These are phyloP conservation scores for Pseudoturritis turrita DNA, from an alignment of 345 rosid genomes.

Conservation along the genomic window DNA sequence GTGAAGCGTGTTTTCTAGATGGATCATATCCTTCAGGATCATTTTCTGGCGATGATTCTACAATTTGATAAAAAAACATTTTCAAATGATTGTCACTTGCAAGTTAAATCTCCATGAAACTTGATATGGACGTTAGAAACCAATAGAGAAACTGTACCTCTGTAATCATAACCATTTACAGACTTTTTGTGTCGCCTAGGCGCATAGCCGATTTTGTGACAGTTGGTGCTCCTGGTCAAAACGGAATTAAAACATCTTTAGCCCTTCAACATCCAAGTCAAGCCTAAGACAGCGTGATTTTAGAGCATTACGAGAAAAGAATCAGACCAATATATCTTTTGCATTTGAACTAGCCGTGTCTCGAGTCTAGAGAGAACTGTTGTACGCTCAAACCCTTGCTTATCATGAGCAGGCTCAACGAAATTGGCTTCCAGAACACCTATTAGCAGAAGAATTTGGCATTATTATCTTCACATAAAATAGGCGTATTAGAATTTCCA, in stretches of 20 bases:
- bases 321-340: slow-evolving; percentile 76
- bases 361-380: slow-evolving; percentile 88
- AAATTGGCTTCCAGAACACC: slow-evolving; percentile 95
- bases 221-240: slow-evolving; percentile 46
- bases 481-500: neutral
- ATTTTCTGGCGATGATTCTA: slow-evolving; percentile 49
- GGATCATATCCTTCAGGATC: slow-evolving; percentile 21
- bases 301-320: neutral
- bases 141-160: slow-evolving; percentile 36
- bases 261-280: slow-evolving; percentile 3
- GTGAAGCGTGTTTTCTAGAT: neutral
- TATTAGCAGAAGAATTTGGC: slow-evolving; percentile 28
- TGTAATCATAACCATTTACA: slow-evolving; percentile 24
- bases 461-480: slow-evolving; percentile 2
- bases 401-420: slow-evolving; percentile 96
- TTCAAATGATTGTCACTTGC: slow-evolving; percentile 12
- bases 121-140: neutral
- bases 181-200: slow-evolving; percentile 44
- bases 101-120: neutral
- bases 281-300: neutral
- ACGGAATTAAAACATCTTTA: slow-evolving; percentile 10
- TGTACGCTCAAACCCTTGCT: slow-evolving; percentile 94
- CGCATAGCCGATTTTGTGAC: slow-evolving; percentile 86
- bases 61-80: slow-evolving; percentile 9
- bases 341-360: slow-evolving; percentile 69